Percentiles rank a stretch among this genome's conserved stretches.
Evolutionary conservation across 2,329 filamentous ascomycete species (phyloP).

Genomic region (Chaetomium globosum): DNA sequence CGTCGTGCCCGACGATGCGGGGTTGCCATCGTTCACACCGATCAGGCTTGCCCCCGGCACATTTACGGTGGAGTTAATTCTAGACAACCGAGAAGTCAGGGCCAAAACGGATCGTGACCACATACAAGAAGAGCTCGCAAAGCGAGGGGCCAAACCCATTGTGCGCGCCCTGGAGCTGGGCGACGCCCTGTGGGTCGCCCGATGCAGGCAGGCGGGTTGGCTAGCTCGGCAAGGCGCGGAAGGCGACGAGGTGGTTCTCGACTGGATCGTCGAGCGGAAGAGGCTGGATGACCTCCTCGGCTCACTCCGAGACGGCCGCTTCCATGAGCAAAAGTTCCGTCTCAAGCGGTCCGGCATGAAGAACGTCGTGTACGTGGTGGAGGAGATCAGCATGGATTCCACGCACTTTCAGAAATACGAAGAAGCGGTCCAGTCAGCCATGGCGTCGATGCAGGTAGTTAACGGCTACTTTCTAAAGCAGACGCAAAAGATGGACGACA

Average conservation of each 20-base stretch:
- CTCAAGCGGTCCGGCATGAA: conserved; percentile 71
- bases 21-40: conserved; percentile 57
- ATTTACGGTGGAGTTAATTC: conserved; percentile 71
- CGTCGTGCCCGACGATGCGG: conserved; percentile 34
- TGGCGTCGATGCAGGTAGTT: conserved; percentile 76
- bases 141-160: conserved; percentile 66
- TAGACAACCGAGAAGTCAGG: conserved; percentile 75
- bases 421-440: conserved; percentile 70
- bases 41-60: conserved; percentile 64
- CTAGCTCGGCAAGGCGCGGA: conserved; percentile 61
- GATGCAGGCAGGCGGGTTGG: conserved; percentile 62
- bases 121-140: conserved; percentile 70
- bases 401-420: conserved; percentile 60
- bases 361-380: conserved; percentile 77
- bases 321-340: conserved; percentile 83
- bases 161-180: conserved; percentile 72
- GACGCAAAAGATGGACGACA: conserved; percentile 75
- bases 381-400: conserved; percentile 67
- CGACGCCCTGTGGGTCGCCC: conserved; percentile 79
- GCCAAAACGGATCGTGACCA: conserved; percentile 75
- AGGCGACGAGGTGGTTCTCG: conserved; percentile 71
- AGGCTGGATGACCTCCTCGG: conserved; percentile 76
- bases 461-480: conserved; percentile 79
- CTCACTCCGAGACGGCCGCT: conserved; percentile 80
- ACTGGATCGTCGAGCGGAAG: conserved; percentile 82